Base-by-base conservation (phyloP, 176 grass and related monocot species). In the Carex pumila region DNA sequence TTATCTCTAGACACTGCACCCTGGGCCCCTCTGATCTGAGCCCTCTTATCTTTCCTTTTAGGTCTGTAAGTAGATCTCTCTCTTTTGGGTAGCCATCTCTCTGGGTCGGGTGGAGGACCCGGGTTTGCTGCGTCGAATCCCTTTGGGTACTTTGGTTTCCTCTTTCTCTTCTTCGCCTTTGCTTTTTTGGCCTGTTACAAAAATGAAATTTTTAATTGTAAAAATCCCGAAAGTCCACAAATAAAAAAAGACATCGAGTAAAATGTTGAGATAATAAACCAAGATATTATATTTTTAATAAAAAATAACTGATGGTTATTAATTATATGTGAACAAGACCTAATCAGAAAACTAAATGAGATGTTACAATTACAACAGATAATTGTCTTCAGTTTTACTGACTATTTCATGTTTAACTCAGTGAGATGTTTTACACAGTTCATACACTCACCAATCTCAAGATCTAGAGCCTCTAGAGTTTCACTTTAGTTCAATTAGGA, bases 21-120 rank as follows among this genome's bases (percentile, higher is more conserved):
- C 80, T 98, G 95, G 80, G 93, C 90, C 61, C 95, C 95, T 84
- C 95, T 92, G 68, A 95, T 81, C 78, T 97, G 92, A 87, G 83
- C 88, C 70, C 93, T 95, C 85, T 93, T 95, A 71, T 98, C 90
- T 63, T 92, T 95, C 85, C 95, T 93, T 88, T 93, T 98, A n/a
- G 95, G 95, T 57, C 89, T 87, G 19, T 98, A 95, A 85, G 86
- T 95, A 19, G 92, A 92, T 31, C 95, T 39, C 78, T 98, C 95
- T 88, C 90, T 91, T 88, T 89, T 95, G 6, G 92, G 92, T 47
- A 95, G 76, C 95, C 92, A 98, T 87, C 95, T 95, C 84, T 95
- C 92, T 17, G 95, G 92, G 84, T 98, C 95, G 0, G 95, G 91
- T 55, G 91, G 89, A 12, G 95, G 95, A 15, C 95, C 92, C 1